Evolutionary conservation across 148 eudicot genomes (phyloP).

Genomic region (Amaranthus hypochondriacus): DNA sequence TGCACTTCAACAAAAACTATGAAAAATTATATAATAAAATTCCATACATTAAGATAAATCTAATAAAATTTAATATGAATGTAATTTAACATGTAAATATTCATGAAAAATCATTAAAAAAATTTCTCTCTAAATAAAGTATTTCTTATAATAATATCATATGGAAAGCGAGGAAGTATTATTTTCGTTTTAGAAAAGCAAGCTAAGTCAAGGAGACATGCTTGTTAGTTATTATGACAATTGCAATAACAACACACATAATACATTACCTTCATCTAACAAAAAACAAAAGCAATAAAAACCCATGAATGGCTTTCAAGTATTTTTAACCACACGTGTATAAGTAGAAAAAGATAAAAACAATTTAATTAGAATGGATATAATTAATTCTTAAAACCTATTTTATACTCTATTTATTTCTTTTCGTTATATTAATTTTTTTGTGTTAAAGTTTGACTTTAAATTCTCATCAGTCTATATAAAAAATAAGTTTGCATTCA

Average conservation of each 20-base stretch:
- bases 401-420: too few species aligned
- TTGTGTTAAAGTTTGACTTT: too few species aligned
- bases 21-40: too few species aligned
- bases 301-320: constrained; percentile 4
- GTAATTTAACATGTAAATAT: too few species aligned
- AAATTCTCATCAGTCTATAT: too few species aligned
- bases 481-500: not conserved
- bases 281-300: not conserved
- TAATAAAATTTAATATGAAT: too few species aligned
- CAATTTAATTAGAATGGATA: not conserved
- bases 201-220: constrained; percentile 7
- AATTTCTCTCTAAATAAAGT: not conserved
- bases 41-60: too few species aligned
- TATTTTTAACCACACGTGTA: constrained; percentile 24
- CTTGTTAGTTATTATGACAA: constrained; percentile 9
- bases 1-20: too few species aligned
- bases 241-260: not conserved
- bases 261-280: constrained; percentile 6
- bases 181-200: not conserved
- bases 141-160: not conserved
- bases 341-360: not conserved
- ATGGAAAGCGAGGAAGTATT: constrained; percentile 1
- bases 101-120: too few species aligned
- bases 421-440: too few species aligned
- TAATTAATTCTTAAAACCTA: too few species aligned